These are phyloP conservation scores for Torulaspora pretoriensis DNA, from an alignment of 1,139 yeast species.

Conservation along the genomic window DNA sequence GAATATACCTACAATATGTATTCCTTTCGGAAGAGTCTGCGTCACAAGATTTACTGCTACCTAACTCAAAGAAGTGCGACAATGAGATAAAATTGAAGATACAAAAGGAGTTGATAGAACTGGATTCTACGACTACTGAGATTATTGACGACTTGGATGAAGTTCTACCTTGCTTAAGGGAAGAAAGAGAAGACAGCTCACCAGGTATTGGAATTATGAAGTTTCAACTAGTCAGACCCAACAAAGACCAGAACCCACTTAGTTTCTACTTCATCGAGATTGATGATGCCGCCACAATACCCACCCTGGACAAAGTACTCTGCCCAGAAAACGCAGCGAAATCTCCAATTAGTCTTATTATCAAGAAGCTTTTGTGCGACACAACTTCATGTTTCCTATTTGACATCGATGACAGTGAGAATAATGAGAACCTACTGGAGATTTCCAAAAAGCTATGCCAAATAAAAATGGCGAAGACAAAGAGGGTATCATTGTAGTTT, in stretches of 20 bases:
- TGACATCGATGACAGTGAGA: conserved; percentile 13
- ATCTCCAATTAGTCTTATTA: conserved; percentile 28
- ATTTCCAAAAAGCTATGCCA: conserved; percentile 15
- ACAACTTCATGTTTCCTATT: conserved; percentile 29
- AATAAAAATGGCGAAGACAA: conserved; percentile 14
- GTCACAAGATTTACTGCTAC: conserved; percentile 22
- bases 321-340: conserved; percentile 12
- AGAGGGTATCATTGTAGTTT: conserved; percentile 2
- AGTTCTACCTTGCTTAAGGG: conserved; percentile 7
- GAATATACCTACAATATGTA: conserved; percentile 23
- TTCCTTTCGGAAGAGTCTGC: conserved; percentile 23
- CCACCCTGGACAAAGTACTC: conserved; percentile 15
- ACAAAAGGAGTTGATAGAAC: conserved; percentile 23
- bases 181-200: conserved; percentile 3
- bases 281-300: conserved; percentile 20
- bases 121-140: conserved; percentile 20
- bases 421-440: conserved; percentile 12
- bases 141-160: conserved; percentile 13
- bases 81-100: conserved; percentile 25
- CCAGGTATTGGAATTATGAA: conserved; percentile 29
- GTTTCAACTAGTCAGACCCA: conserved; percentile 19
- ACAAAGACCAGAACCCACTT: conserved; percentile 10
- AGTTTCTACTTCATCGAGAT: conserved; percentile 32
- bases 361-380: conserved; percentile 26
- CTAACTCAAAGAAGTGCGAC: conserved; percentile 10